Base-by-base conservation (phyloP, 108 stramenopile genomes). In the Pseudonitzschia delicatissima region DNA sequence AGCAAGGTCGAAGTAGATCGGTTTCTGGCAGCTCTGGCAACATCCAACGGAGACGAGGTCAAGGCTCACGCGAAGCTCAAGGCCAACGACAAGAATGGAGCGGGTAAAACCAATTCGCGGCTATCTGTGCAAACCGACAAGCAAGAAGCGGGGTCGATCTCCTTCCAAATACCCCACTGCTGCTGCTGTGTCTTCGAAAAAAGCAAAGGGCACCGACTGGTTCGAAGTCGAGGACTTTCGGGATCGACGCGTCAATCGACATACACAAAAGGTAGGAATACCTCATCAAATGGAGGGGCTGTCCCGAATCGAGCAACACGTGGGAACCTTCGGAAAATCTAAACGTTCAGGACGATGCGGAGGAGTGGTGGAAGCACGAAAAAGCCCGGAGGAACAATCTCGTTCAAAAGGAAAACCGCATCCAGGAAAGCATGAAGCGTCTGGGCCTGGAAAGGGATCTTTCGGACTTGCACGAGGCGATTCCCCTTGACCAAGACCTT, bases 261-360 rank as follows among this genome's bases (percentile, higher is more conserved):
- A 2, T 12, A 55, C 68, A 72, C 29, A 29, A 18, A 33, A 31
- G 17, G 53, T 17, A n/a, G 20, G 82, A 87, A 40, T 87, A 83
- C 61, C 63, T 83, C 29, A 77, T 87, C 39, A 67, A 75, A 32
- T 87, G 87, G 87, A 82, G 75, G 64, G 79, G 74, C 3, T 87
- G 71, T 58, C 31, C 73, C 1, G 79, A 79, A 18, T 66, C 68
- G 0, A 73, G 78, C 12, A 77, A 82, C 64, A 85, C 87, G 28
- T 87, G 87, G 87, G 87, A 87, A 74, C 82, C 83, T 1, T 73
- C 66, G 11, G 40, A 40, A 4, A 87, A 85, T 64, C 57, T 87
- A 3, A 81, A 83, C 57, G 82, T 80, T 13, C 70, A 72, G 68
- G 40, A 72, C 52, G 73, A 57, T 36, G 66, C 63, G 23, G 5